These are phyloP conservation scores for Fusarium tjaetaba DNA, from an alignment of 2,329 filamentous ascomycete species.

Conservation along the genomic window DNA sequence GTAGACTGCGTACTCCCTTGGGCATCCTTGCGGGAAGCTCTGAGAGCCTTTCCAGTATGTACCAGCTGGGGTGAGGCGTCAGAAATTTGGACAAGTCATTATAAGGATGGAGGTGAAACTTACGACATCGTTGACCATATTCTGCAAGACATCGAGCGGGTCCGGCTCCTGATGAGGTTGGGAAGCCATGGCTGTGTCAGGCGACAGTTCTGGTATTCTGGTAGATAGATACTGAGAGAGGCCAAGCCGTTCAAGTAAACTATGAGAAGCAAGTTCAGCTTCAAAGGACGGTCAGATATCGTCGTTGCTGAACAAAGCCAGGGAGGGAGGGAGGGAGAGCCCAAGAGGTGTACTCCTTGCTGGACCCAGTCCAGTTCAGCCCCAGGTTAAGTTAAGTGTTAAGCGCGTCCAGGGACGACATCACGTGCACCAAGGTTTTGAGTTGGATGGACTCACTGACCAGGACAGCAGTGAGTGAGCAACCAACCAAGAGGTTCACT, in stretches of 20 bases:
- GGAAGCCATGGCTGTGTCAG: conserved; percentile 43
- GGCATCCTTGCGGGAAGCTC: conserved; percentile 58
- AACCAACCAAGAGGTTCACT: neutral
- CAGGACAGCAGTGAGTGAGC: neutral
- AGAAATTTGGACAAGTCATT: conserved; percentile 5
- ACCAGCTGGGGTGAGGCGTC: conserved; percentile 57
- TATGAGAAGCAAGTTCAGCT: neutral
- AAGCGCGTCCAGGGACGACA: neutral
- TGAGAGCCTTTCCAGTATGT: conserved; percentile 67
- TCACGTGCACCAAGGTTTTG: conserved; percentile 33
- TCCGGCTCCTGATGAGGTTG: conserved; percentile 46
- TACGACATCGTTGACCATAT: conserved; percentile 65
- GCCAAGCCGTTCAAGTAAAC: neutral
- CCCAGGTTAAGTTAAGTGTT: neutral
- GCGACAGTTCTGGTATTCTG: neutral
- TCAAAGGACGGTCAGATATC: conserved; percentile 12
- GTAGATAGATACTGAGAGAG: neutral
- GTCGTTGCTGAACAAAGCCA: conserved; percentile 22
- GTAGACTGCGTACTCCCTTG: conserved; percentile 50
- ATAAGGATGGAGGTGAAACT: conserved; percentile 40
- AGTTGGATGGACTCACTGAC: conserved; percentile 6
- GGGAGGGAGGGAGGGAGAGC: neutral
- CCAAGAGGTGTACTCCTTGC: conserved; percentile 1
- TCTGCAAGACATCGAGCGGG: conserved; percentile 60
- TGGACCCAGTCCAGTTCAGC: conserved; percentile 12